Evolutionary conservation across 805 yeast genomes (phyloP).

Genomic region (Ogataea pini): DNA sequence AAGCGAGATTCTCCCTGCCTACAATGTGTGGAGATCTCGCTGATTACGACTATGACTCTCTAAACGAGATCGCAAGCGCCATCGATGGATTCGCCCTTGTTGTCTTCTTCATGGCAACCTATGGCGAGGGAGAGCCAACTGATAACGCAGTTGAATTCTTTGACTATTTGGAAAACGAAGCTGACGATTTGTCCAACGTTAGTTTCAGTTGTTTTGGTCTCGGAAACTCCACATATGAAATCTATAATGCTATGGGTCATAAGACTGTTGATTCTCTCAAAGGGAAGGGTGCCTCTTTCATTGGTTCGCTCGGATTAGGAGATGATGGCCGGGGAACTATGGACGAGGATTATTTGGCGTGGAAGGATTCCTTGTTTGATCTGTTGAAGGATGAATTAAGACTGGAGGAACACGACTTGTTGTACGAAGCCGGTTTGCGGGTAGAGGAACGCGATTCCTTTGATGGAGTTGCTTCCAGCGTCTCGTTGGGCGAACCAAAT

Average conservation of each 20-base stretch:
- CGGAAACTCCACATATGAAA: slow-evolving; percentile 94
- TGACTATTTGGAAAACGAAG: slow-evolving; percentile 63
- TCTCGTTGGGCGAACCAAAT: slow-evolving; percentile 83
- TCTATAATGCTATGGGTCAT: slow-evolving; percentile 80
- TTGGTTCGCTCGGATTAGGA: slow-evolving; percentile 86
- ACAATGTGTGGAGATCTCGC: slow-evolving; percentile 87
- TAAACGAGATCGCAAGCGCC: slow-evolving; percentile 61
- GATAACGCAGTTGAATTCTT: slow-evolving; percentile 87
- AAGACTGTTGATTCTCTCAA: slow-evolving; percentile 53
- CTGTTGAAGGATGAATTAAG: slow-evolving; percentile 61
- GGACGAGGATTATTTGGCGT: slow-evolving; percentile 90
- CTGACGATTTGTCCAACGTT: slow-evolving; percentile 54
- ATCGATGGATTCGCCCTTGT: slow-evolving; percentile 54
- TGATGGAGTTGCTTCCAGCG: slow-evolving; percentile 34
- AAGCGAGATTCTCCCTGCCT: slow-evolving; percentile 75
- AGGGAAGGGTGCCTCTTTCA: slow-evolving; percentile 67
- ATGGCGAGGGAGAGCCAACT: slow-evolving; percentile 98
- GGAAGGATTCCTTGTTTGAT: slow-evolving; percentile 83
- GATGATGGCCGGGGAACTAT: slow-evolving; percentile 94
- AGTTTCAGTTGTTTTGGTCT: slow-evolving; percentile 82
- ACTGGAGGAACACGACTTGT: slow-evolving; percentile 77
- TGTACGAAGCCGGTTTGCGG: slow-evolving; percentile 70
- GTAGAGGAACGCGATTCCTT: slow-evolving; percentile 39
- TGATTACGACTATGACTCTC: slow-evolving; percentile 79
- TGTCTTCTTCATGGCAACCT: slow-evolving; percentile 80